These are phyloP conservation scores for Fraxinus cuspidata DNA, from an alignment of 257 asterid species.

Conservation along the genomic window DNA sequence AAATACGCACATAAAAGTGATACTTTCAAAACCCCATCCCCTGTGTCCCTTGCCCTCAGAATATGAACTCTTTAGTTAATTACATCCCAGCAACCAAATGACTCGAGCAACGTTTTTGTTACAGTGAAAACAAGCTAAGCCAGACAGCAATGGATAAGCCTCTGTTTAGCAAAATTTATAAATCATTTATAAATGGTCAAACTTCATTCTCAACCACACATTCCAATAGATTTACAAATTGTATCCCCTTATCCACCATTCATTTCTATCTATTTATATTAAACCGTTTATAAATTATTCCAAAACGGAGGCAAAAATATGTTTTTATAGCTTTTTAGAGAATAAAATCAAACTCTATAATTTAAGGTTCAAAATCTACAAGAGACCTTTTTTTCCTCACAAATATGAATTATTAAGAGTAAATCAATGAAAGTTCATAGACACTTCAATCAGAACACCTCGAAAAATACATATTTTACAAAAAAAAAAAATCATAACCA, in stretches of 20 bases:
- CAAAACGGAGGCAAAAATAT: not conserved
- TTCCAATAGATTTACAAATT: too few relatives aligned
- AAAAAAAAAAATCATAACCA: not conserved
- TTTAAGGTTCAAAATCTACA: too few relatives aligned
- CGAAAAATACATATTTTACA: not conserved
- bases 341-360: not conserved
- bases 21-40: not conserved
- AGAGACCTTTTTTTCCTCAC: not conserved
- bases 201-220: too few relatives aligned
- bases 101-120: not conserved
- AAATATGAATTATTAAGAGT: not conserved
- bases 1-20: too few relatives aligned
- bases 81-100: not conserved
- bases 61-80: not conserved
- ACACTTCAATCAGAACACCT: not conserved
- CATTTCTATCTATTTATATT: too few relatives aligned
- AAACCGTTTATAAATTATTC: too few relatives aligned
- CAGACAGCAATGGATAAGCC: not conserved
- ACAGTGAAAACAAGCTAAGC: not conserved
- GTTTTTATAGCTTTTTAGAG: not conserved
- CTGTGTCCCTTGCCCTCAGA: not conserved
- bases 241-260: too few relatives aligned
- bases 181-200: too few relatives aligned
- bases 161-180: too few relatives aligned
- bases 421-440: not conserved